Evolutionary conservation across 371 early-diverging fungal genomes (phyloP), one percentile per base, ranked within the genome.

Genomic region (Lichtheimia hyalospora): DNA sequence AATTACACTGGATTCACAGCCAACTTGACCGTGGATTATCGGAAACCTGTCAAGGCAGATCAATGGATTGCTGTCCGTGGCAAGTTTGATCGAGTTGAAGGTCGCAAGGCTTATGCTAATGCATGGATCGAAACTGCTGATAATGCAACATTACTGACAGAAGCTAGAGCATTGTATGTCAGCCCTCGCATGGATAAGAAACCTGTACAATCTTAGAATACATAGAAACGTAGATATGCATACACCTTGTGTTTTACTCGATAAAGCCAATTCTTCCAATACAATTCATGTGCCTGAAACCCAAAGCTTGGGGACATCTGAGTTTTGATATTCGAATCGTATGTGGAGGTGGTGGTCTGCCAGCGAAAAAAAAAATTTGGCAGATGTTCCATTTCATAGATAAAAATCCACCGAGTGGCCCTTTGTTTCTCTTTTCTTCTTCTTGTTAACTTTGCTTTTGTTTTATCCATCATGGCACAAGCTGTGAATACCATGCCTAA

Each of bases 1-100:
- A 82, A 81, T 67, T 82, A 79, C 46, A 73, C 86, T 21, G 92
- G 88, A 8, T 84, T 91, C 58, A 92, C 92, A 0, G 92, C 92
- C 2, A 87, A 88, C 64, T 71, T 92, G 51, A 86, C 87, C 57
- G 68, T 92, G 42, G 82, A 89, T 64, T 92, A 91, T 62, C 87
- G 89, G 49, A 67, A 68, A 16, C 91, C 92, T 2, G 89, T 86
- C 57, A 71, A 73, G 42, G 88, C 90, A 0, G 75, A 86, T 46
- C 86, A 87, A 62, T 82, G 88, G 69, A 81, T 90, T 2, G 84
- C 87, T 42, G 66, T 90, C 53, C 76, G 72, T 5, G 83, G 87
- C 34, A 81, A 85, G 66, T 64, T 91, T 5, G 81, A 79, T 40
- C 74, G 75, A 7, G 46, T 83, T 0, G 88, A 90, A 52, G 92